A percentile compares a stretch with the other conserved stretches of the same genome.
phyloP scores from a whole-genome alignment of 2,329 filamentous ascomycete species.

The Ambrosiella xylebori region DNA sequence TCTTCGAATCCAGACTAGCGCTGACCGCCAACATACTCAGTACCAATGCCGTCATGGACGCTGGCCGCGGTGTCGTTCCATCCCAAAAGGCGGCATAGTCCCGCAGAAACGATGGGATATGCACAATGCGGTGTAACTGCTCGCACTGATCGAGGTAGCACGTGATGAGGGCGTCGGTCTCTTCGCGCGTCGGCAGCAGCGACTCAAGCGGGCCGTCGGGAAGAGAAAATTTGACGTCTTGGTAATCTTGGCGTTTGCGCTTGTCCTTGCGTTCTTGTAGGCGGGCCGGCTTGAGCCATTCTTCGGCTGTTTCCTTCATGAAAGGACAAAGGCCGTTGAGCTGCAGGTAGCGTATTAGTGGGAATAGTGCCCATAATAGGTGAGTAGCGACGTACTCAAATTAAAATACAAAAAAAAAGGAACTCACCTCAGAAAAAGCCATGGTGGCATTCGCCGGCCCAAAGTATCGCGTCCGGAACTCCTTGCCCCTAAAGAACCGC shows the following conservation, averaged over 20 bases:
- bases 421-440: slow-evolving; percentile 35
- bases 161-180: slow-evolving; percentile 30
- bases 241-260: slow-evolving; percentile 33
- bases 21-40: slow-evolving; percentile 44
- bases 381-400: background rate
- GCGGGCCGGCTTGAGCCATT: slow-evolving; percentile 42
- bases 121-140: slow-evolving; percentile 38
- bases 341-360: slow-evolving; percentile 13
- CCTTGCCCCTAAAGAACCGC: slow-evolving; percentile 40
- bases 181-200: slow-evolving; percentile 30
- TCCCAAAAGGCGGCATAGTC: slow-evolving; percentile 39
- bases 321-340: slow-evolving; percentile 40
- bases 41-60: slow-evolving; percentile 38
- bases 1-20: slow-evolving; percentile 36
- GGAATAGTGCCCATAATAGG: background rate
- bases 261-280: slow-evolving; percentile 39
- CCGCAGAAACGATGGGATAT: slow-evolving; percentile 40
- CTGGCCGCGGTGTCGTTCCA: slow-evolving; percentile 22
- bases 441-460: slow-evolving; percentile 44
- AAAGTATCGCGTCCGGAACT: slow-evolving; percentile 43
- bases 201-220: slow-evolving; percentile 33
- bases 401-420: background rate
- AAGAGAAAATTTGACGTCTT: slow-evolving; percentile 31
- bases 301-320: slow-evolving; percentile 44
- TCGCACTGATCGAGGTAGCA: slow-evolving; percentile 39